These are phyloP conservation scores for Diplodia corticola DNA, from an alignment of 2,329 filamentous ascomycete species.

Conservation along the genomic window DNA sequence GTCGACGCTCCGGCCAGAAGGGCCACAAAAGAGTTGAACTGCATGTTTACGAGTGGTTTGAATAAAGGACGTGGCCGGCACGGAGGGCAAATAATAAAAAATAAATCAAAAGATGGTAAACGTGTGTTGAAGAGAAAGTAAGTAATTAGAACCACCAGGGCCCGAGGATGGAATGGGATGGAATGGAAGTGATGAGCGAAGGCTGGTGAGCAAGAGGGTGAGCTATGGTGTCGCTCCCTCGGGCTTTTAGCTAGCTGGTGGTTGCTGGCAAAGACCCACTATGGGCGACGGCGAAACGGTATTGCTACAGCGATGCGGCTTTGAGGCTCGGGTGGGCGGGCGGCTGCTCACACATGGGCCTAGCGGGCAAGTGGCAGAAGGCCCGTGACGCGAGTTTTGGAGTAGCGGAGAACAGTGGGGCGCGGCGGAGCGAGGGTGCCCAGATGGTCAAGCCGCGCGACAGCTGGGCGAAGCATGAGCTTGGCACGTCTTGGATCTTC, in stretches of 20 bases:
- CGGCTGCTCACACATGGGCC: constrained; percentile 8
- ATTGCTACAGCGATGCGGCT: constrained; percentile 21
- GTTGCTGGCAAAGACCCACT: constrained; percentile 5
- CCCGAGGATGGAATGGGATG: constrained; percentile 1
- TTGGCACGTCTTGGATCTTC: constrained; percentile 20
- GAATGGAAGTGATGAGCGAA: constrained; percentile 15
- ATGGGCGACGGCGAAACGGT: constrained; percentile 4
- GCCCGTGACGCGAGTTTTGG: constrained; percentile 12
- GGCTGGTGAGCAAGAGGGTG: constrained; percentile 14
- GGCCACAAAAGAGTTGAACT: constrained; percentile 32
- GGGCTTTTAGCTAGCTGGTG: constrained; percentile 10
- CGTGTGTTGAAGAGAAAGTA: constrained; percentile 6
- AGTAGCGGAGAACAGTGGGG: constrained; percentile 14
- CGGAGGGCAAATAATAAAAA: not conserved
- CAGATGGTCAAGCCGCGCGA: not conserved
- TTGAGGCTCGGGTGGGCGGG: not conserved
- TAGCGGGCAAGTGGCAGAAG: constrained; percentile 7
- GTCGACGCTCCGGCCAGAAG: constrained; percentile 34
- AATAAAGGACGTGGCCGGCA: constrained; percentile 11
- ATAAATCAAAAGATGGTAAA: constrained; percentile 6
- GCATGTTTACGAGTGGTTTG: constrained; percentile 27
- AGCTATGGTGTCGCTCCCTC: not conserved
- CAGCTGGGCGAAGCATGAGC: constrained; percentile 12
- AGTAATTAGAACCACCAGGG: constrained; percentile 12
- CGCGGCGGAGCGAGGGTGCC: not conserved